Conservation (phyloP, 1,139 yeast species). For the Diutina neorugosa region DNA sequence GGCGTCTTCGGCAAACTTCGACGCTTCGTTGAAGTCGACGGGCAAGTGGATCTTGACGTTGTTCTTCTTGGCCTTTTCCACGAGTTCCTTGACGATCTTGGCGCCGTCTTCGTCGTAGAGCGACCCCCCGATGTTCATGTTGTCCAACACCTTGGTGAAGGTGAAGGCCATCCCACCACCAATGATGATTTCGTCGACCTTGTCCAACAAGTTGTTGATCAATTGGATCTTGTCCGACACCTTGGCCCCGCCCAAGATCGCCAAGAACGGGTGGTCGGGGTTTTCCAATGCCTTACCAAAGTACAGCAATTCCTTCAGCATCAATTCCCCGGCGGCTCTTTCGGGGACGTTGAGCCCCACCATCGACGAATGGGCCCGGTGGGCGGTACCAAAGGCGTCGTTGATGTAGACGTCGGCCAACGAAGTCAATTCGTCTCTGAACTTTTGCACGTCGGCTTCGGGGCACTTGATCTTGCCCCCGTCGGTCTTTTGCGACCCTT, state of each 20-base stretch:
- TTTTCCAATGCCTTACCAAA: constrained; percentile 95
- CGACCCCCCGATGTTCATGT: constrained; percentile 79
- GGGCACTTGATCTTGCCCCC: constrained; percentile 89
- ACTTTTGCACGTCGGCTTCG: constrained; percentile 64
- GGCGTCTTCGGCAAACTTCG: constrained; percentile 86
- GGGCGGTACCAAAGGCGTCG: constrained; percentile 98
- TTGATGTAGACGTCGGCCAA: constrained; percentile 93
- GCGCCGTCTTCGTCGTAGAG: constrained; percentile 88
- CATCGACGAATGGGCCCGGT: constrained; percentile 98
- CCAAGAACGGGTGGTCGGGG: constrained; percentile 95
- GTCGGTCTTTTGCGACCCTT: constrained; percentile 72
- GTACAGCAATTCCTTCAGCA: constrained; percentile 92
- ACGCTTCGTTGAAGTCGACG: constrained; percentile 88
- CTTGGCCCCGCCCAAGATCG: constrained; percentile 97
- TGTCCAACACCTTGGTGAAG: constrained; percentile 82
- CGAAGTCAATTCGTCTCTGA: constrained; percentile 77
- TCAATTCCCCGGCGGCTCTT: constrained; percentile 94
- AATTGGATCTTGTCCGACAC: constrained; percentile 96
- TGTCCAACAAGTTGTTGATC: constrained; percentile 91
- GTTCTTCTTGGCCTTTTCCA: constrained; percentile 92
- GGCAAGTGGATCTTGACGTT: constrained; percentile 86
- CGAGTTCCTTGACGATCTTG: constrained; percentile 76
- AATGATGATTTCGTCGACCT: constrained; percentile 82
- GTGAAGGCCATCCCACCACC: constrained; percentile 99
- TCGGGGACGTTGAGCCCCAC: constrained; percentile 89